Percentiles rank a stretch among this genome's conserved stretches.
Evolutionary conservation across 192 early-diverging fungal species (phyloP).

Genomic region (Phlyctochytrium bullatum): DNA sequence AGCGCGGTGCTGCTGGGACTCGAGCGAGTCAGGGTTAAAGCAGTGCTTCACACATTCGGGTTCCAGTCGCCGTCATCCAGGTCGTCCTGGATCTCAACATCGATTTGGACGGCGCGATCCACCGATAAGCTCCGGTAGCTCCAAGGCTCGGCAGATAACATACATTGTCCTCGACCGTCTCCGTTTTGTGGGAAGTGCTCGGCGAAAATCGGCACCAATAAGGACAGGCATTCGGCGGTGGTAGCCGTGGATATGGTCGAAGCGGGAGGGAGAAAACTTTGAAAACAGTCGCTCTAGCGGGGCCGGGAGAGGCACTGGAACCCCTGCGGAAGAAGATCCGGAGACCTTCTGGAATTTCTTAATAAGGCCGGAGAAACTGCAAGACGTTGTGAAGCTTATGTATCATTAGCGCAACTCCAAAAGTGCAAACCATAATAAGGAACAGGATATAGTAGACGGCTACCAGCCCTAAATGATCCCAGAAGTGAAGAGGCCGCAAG

Average conservation of each 20-base stretch:
- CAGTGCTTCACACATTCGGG: too few species aligned
- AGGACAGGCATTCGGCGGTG: constrained; percentile 67
- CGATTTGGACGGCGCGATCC: constrained; percentile 84
- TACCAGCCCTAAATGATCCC: too few species aligned
- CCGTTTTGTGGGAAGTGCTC: constrained; percentile 73
- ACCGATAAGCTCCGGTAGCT: constrained; percentile 71
- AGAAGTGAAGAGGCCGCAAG: too few species aligned
- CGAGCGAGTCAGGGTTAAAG: too few species aligned
- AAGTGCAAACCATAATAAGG: too few species aligned
- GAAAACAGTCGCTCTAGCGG: constrained; percentile 60
- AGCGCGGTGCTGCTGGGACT: too few species aligned
- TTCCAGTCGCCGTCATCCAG: constrained; percentile 79
- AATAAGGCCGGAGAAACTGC: neutral
- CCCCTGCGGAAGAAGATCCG: constrained; percentile 6
- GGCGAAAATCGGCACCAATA: constrained; percentile 60
- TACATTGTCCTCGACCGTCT: too few species aligned
- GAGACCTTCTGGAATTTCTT: constrained; percentile 5
- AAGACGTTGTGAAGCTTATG: neutral
- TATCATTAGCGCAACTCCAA: too few species aligned
- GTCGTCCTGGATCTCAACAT: constrained; percentile 91
- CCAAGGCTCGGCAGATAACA: constrained; percentile 53
- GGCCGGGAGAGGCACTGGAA: constrained; percentile 64
- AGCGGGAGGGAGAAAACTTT: too few species aligned
- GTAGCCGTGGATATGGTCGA: too few species aligned
- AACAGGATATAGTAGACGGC: too few species aligned